Evolutionary conservation across 306 rosid genomes (phyloP), one percentile per base, ranked within the genome.

Genomic region (Malus orientalis): DNA sequence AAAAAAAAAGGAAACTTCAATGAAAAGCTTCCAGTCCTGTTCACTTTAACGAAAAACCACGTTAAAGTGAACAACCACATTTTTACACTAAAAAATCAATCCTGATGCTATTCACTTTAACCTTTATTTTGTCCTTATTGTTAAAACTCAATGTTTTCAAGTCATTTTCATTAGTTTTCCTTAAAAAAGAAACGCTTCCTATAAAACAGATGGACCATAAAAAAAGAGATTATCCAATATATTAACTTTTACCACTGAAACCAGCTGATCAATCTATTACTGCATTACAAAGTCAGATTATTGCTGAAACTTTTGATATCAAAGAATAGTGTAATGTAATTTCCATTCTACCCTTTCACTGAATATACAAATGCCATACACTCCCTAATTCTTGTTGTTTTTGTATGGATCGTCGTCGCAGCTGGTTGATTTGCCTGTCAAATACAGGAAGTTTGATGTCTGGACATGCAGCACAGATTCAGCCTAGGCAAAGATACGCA

Each of bases 401-500:
- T 16, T 49, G 15, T 30, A 44, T 18, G 33, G 67, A 55, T 36
- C 13, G 13, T 16, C 54, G 15, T 49, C 20, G 54, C 20, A 0
- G 54, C 54, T 15, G 54, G 16, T 4, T 4, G 54, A 49, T 49
- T 49, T 49, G n/a, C 40, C 0, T 27, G 36, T 60, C 25, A 9
- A 22, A 78, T 11, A 57, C 19, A 22, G 40, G 40, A 36, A 20
- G 23, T 22, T 74, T 11, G 42, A 67, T 33, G 45, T 57, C 45
- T 59, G 11, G 6, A 45, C 62, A 69, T 16, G 65, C 76, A n/a
- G 51, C 32, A 38, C 30, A 53, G 67, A 23, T 71, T 78, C 51
- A n/a, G 63, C 71, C 45, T 47, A 58, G 70, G 78, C 22, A 23
- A 73, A 16, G 73, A 76, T 27, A 73, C 27, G 67, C 74, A 65